A percentile compares a stretch with the other conserved stretches of the same genome.
phyloP scores from a whole-genome alignment of 129 eudicot genomes.

The Mikania micrantha region DNA sequence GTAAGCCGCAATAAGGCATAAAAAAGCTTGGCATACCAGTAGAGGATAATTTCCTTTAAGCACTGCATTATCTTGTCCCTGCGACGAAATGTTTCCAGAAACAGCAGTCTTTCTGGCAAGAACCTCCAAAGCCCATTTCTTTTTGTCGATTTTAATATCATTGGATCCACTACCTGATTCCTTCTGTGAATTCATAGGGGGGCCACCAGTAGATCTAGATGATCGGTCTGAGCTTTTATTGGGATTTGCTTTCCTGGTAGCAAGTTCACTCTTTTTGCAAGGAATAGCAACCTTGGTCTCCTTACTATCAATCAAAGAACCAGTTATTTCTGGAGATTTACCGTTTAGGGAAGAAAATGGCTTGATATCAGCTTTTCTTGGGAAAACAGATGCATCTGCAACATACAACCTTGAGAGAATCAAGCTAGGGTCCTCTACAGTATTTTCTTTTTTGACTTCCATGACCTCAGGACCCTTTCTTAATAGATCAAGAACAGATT shows the following conservation, averaged over 20 bases:
- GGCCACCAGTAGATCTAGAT: slow-evolving; percentile 27
- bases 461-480: slow-evolving; percentile 40
- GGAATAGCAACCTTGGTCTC: slow-evolving; percentile 23
- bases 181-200: slow-evolving; percentile 32
- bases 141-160: slow-evolving; percentile 44
- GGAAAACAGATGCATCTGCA: slow-evolving; percentile 86
- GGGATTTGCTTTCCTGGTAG: slow-evolving; percentile 30
- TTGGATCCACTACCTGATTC: slow-evolving; percentile 38
- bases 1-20: slow-evolving; percentile 7
- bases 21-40: slow-evolving; percentile 42
- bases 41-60: slow-evolving; percentile 73
- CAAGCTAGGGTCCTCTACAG: slow-evolving; percentile 31
- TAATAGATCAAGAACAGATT: slow-evolving; percentile 76
- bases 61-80: slow-evolving; percentile 50
- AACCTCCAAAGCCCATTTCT: slow-evolving; percentile 88
- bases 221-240: slow-evolving; percentile 24
- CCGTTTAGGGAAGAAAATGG: slow-evolving; percentile 52
- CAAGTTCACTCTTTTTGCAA: slow-evolving; percentile 32
- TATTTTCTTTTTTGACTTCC: slow-evolving; percentile 33
- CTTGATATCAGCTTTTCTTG: slow-evolving; percentile 63
- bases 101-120: slow-evolving; percentile 80
- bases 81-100: slow-evolving; percentile 37
- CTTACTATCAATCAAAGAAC: slow-evolving; percentile 23
- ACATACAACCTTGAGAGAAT: slow-evolving; percentile 87
- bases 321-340: slow-evolving; percentile 15